Evolutionary conservation across 2,329 filamentous ascomycete species (phyloP), one percentile per base, ranked within the genome.

Genomic region (Exserohilum rostratum): DNA sequence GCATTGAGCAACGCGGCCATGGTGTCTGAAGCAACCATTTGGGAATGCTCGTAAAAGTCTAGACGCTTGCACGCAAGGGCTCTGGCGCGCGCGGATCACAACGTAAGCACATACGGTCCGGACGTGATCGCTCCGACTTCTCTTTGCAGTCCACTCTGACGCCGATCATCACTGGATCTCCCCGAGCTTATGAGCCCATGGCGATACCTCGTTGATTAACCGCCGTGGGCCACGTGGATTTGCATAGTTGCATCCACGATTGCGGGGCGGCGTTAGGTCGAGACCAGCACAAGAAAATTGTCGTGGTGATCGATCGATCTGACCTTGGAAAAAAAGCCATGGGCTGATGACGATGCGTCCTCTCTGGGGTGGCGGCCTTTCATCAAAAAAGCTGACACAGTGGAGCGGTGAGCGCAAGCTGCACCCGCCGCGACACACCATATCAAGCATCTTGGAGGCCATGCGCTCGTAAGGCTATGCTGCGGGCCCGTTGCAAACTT

Each of bases 41-140:
- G 42, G 10, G 25, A 37, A 39, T 46, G 25, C 9, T 39, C 31
- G 22, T 25, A 29, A 30, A 25, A 15, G 12, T 51, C 48, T 51
- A 51, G 48, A 39, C 34, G n/a, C 40, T 12, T 31, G n/a, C 45
- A 39, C 40, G 27, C 48, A 12, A 51, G 33, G 25, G 40, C 12
- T 35, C 15, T 35, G 25, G 30, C 38, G 40, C 20, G 48, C 48
- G 33, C 48, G 40, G 40, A 39, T 51, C 48, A 51, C 25, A 17
- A 25, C n/a, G 44, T 17, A 35, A 27, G 25, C 33, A 15, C 18
- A 37, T 33, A 17, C 25, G 40, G 48, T 15, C 27, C 45, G 20
- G 35, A 22, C 1, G 3, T 30, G 34, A 13, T 29, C 43, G 27
- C 29, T 27, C 43, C 17, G 29, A 29, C 37, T 30, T 15, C n/a